Evolutionary conservation across 75 land plant species (phyloP).

Genomic region (Adiantum capillusveneris): DNA sequence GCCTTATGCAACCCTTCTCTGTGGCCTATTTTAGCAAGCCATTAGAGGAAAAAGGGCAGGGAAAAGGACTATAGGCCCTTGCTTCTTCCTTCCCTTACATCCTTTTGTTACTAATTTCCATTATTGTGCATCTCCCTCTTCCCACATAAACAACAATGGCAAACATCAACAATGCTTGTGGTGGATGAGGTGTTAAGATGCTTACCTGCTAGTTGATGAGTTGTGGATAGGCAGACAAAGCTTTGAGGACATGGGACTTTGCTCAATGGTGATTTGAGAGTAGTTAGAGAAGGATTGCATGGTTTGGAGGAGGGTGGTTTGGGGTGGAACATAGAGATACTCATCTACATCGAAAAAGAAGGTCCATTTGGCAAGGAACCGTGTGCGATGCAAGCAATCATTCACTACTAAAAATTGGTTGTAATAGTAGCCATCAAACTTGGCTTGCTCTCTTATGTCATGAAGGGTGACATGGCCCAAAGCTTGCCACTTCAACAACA

Average conservation of each 20-base stretch:
- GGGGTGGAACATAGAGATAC: conserved; percentile 49
- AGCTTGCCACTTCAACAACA: conserved; percentile 56
- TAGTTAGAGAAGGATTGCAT: conserved; percentile 27
- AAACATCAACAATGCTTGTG: too few relatives aligned
- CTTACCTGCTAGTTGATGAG: neutral
- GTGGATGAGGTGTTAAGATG: too few relatives aligned
- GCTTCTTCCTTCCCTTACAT: too few relatives aligned
- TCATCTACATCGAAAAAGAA: conserved; percentile 92
- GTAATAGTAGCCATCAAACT: conserved; percentile 77
- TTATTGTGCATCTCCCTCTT: too few relatives aligned
- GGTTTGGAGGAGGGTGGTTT: conserved; percentile 34
- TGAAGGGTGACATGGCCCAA: conserved; percentile 69
- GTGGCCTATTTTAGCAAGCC: too few relatives aligned
- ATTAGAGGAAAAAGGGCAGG: too few relatives aligned
- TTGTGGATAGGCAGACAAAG: conserved; percentile 33
- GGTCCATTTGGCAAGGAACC: conserved; percentile 66
- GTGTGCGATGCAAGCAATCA: conserved; percentile 76
- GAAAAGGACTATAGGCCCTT: too few relatives aligned
- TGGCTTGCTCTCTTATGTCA: conserved; percentile 58
- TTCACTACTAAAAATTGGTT: conserved; percentile 90
- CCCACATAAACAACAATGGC: too few relatives aligned
- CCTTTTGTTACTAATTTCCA: too few relatives aligned
- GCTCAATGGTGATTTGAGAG: conserved; percentile 75
- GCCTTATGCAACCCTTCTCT: too few relatives aligned
- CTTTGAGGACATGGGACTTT: conserved; percentile 60